Percentiles rank a stretch among this genome's conserved stretches.
Evolutionary conservation across 352 stramenopile genomes (phyloP).

Genomic region (Peronospora destructor): DNA sequence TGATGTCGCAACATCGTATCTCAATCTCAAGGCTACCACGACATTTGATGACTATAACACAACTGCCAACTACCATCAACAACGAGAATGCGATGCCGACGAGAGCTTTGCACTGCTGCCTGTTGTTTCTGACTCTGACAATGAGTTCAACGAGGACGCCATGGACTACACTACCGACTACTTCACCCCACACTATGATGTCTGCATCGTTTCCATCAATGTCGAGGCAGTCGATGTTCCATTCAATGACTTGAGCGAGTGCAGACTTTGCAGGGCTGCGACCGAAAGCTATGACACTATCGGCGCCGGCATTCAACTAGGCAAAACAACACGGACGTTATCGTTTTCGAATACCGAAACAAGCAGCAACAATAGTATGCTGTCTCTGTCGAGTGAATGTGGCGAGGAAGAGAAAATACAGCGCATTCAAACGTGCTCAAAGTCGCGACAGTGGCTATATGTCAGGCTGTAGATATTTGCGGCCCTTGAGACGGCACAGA

Average conservation of each 20-base stretch:
- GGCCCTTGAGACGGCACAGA: too few species aligned
- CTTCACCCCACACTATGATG: constrained; percentile 22
- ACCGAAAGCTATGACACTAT: constrained; percentile 1
- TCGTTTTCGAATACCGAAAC: constrained; percentile 22
- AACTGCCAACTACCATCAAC: background rate
- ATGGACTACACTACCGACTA: constrained; percentile 22
- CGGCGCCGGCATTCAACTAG: constrained; percentile 1
- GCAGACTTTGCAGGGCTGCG: constrained; percentile 20
- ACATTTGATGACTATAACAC: constrained; percentile 2
- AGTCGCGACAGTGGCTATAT: constrained; percentile 22
- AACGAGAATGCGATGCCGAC: background rate
- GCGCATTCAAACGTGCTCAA: background rate
- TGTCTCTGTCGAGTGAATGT: constrained; percentile 6
- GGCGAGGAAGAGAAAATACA: constrained; percentile 1
- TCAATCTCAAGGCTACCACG: constrained; percentile 6
- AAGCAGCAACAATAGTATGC: constrained; percentile 11
- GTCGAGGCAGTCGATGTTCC: constrained; percentile 19
- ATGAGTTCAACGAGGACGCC: constrained; percentile 12
- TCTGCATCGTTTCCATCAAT: constrained; percentile 25
- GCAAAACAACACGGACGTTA: constrained; percentile 3
- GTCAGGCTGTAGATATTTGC: constrained; percentile 30
- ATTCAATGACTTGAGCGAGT: constrained; percentile 4
- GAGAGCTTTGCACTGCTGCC: constrained; percentile 18
- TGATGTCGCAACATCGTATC: too few species aligned
- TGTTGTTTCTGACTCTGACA: constrained; percentile 21